A percentile compares a stretch with the other conserved stretches of the same genome.
Evolutionary conservation across 306 rosid species (phyloP).

Genomic region (Carpinus viminea): DNA sequence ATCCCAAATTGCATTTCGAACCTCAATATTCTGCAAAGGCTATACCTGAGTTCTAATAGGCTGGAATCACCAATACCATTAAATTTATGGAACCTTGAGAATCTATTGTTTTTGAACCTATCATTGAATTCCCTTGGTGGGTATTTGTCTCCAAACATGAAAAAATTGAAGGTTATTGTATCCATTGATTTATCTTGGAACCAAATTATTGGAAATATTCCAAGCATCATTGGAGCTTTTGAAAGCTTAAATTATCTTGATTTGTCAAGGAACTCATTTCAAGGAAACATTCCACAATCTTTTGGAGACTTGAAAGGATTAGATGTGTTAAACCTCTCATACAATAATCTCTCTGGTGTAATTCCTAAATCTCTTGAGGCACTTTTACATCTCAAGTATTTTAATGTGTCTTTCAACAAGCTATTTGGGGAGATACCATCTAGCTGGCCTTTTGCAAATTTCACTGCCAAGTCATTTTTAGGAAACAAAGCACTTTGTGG

Average conservation of each 20-base stretch:
- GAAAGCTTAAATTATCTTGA: background rate
- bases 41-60: background rate
- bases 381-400: background rate
- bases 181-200: background rate
- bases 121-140: background rate
- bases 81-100: background rate
- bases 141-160: background rate
- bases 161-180: background rate
- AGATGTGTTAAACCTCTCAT: no score
- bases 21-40: background rate
- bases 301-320: no score
- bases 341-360: no score
- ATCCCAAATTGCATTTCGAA: background rate
- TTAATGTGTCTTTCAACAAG: background rate
- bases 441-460: background rate
- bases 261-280: no score
- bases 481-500: background rate
- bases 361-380: slow-evolving; percentile 6
- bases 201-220: background rate
- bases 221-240: background rate
- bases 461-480: background rate
- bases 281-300: no score
- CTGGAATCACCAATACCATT: background rate
- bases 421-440: background rate
- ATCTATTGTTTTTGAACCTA: background rate